Base-by-base conservation (phyloP, 495 filamentous ascomycete species). In the Penicillium malachiteum region DNA sequence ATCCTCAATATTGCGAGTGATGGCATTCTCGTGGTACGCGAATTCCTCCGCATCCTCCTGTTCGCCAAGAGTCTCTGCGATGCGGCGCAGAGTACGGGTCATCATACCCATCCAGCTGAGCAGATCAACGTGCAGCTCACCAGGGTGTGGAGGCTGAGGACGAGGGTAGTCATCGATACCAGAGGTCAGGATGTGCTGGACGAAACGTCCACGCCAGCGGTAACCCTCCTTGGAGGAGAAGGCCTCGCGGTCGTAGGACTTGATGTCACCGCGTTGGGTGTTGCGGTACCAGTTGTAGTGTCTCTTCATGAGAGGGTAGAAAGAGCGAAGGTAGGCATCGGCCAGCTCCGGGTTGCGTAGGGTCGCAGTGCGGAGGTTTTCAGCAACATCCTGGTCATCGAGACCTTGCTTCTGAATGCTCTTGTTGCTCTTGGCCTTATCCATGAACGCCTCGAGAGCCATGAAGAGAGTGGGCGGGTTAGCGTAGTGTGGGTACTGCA, bases 401-500 rank as follows among this genome's bases (percentile, higher is more conserved):
- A 69, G 53, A 13, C 58, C 55, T 14, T 59, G 58, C 0, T 57
- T 52, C 5, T 71, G 62, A 5, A 56, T 43, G 48, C 64, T 64
- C 54, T 71, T 56, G 48, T 77, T 74, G 21, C 52, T 70, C 30
- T 78, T 75, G 14, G 96, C 76, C 64, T 87, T 92, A 59, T 90
- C 86, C 54, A 96, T 78, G 59, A 96, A 91, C 12, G 78, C 78
- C 55, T 94, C 89, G 13, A 98, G 69, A 46, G 94, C 84, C 58
- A 97, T 82, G 73, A 96, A 97, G 6, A 98, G 81, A 1, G 94
- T 97, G n/a, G 94, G 94, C 0, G 94, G 95, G 70, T 98, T 98
- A 46, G 94, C 94, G 63, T 97, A 97, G 69, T 97, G 94, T 30
- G 94, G 94, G 68, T 97, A 97, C 62, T 98, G 94, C 32, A 89